Evolutionary conservation across 2,329 filamentous ascomycete genomes (phyloP), one percentile per base, ranked within the genome.

Genomic region (Ophioceras dolichostomum): DNA sequence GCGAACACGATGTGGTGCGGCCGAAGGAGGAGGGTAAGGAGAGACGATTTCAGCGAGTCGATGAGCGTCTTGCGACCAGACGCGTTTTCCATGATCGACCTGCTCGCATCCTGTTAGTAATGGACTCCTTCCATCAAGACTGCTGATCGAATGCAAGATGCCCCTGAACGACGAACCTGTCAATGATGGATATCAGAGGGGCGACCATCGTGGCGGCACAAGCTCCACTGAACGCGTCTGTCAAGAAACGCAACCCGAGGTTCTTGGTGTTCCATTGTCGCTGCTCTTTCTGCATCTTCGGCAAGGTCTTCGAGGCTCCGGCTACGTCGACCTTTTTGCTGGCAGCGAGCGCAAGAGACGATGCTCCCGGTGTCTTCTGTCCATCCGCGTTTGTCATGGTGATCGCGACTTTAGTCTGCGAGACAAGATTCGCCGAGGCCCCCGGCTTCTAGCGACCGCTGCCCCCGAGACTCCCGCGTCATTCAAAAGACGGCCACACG

Each of bases 101-200:
- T 83, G 10, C n/a, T n/a, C n/a, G n/a, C n/a, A n/a, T n/a, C n/a
- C n/a, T n/a, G n/a, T n/a, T n/a, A n/a, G n/a, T n/a, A n/a, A n/a
- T n/a, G n/a, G n/a, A n/a, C n/a, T n/a, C n/a, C n/a, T n/a, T n/a
- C n/a, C n/a, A n/a, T n/a, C n/a, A n/a, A n/a, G n/a, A n/a, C n/a
- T n/a, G n/a, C n/a, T n/a, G n/a, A n/a, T n/a, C n/a, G n/a, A n/a
- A n/a, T n/a, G n/a, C n/a, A n/a, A n/a, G n/a, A n/a, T n/a, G n/a
- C n/a, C n/a, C n/a, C n/a, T n/a, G n/a, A n/a, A n/a, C n/a, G n/a
- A n/a, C 22, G 22, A 63, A 88, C 83, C 81, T 76, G 58, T 94
- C 87, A 58, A 95, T 91, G 46, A 91, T 80, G 27, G 82, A 83
- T 44, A 94, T 89, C 28, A 93, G 55, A 2, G 88, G 87, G 38